A percentile compares a stretch with the other conserved stretches of the same genome.
Conservation (phyloP, 2,329 filamentous ascomycete genomes). For the Fusarium brevicatenulatum region DNA sequence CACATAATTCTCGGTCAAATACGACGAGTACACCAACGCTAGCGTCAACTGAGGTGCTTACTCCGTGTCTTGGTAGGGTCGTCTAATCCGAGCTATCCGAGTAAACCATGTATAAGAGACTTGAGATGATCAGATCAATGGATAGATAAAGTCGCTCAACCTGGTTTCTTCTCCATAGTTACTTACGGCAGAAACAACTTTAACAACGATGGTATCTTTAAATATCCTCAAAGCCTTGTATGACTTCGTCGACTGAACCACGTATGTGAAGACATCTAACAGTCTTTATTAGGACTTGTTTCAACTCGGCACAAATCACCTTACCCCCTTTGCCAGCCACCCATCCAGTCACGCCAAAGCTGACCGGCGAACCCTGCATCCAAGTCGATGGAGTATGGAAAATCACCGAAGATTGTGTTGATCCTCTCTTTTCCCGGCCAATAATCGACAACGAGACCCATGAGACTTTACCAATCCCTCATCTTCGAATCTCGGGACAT, state of each 20-base stretch:
- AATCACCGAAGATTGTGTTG: background rate
- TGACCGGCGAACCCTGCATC: background rate
- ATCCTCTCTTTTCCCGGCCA: background rate
- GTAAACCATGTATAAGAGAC: background rate
- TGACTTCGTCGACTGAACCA: fast-evolving
- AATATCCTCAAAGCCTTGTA: background rate
- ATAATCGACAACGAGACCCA: background rate
- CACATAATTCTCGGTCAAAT: background rate
- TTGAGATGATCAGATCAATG: fast-evolving
- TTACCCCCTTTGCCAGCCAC: background rate
- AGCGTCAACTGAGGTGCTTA: background rate
- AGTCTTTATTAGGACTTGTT: background rate
- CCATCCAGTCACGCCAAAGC: fast-evolving
- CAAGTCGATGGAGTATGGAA: background rate
- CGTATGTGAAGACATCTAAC: fast-evolving
- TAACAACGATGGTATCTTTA: background rate
- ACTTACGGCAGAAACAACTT: background rate
- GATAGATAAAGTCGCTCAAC: background rate
- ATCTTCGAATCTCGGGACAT: background rate
- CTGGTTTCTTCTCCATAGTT: no score
- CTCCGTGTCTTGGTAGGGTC: no score
- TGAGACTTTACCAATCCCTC: fast-evolving
- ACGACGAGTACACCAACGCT: background rate
- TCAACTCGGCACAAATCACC: background rate
- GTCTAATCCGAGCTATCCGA: background rate